Percentiles rank a stretch among this genome's conserved stretches.
Evolutionary conservation across 2,329 filamentous ascomycete species (phyloP).

Genomic region (Phialophora chinensis): DNA sequence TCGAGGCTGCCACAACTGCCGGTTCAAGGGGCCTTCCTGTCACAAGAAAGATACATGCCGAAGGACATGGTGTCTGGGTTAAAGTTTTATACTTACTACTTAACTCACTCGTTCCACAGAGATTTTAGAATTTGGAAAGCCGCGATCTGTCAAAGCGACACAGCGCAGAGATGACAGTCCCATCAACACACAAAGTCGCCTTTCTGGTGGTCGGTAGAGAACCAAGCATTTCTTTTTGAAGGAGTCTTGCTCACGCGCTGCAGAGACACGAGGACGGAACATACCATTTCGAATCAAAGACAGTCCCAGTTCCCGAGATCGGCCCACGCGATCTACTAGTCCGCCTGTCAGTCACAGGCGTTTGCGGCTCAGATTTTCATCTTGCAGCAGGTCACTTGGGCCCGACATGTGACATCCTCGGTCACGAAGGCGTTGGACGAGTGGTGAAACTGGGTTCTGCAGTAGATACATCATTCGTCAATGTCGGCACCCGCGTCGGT

Average conservation of each 20-base stretch:
- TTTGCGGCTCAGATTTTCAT: constrained; percentile 65
- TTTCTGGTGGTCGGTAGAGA: constrained; percentile 21
- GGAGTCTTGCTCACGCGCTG: neutral
- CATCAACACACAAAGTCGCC: constrained; percentile 24
- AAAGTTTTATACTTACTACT: neutral
- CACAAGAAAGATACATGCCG: neutral
- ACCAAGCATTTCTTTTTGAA: too few species aligned
- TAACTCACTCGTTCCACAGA: neutral
- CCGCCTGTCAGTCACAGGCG: constrained; percentile 62
- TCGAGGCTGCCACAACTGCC: constrained; percentile 21
- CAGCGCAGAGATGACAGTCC: constrained; percentile 17
- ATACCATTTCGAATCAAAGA: constrained; percentile 27
- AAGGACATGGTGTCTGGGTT: neutral
- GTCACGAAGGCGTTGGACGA: constrained; percentile 55
- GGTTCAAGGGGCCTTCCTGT: neutral
- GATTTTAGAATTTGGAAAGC: neutral
- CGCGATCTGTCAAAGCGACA: neutral
- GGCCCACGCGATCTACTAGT: constrained; percentile 59
- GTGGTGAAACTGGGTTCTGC: constrained; percentile 48
- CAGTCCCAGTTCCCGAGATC: constrained; percentile 40
- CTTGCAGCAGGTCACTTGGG: constrained; percentile 52
- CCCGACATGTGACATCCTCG: constrained; percentile 50
- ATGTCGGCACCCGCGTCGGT: constrained; percentile 43
- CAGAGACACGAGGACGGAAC: constrained; percentile 22
- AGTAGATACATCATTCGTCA: constrained; percentile 38